Evolutionary conservation across 208 protist species (phyloP).

Genomic region (Novymonas esmeraldas): DNA sequence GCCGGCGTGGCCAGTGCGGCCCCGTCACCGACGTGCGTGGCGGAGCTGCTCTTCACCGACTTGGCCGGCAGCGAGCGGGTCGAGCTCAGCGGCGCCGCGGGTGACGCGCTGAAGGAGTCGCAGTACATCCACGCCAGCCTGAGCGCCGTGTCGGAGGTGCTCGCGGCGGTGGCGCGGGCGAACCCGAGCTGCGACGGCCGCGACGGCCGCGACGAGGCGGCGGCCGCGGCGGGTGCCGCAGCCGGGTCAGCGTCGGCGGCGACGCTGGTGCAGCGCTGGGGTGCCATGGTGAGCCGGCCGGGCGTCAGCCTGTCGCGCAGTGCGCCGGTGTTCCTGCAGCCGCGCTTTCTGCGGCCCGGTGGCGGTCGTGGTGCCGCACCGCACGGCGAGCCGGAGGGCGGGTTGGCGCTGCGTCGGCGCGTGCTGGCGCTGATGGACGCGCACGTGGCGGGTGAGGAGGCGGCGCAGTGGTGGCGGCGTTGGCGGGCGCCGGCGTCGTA

Average conservation of each 20-base stretch:
- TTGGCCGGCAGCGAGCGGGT: slow-evolving; percentile 75
- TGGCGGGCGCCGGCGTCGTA: slow-evolving; percentile 21
- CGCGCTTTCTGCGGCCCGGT: slow-evolving; percentile 14
- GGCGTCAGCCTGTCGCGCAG: slow-evolving; percentile 27
- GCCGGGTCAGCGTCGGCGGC: neutral
- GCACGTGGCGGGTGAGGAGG: slow-evolving; percentile 17
- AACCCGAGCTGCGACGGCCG: slow-evolving; percentile 10
- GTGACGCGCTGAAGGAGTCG: slow-evolving; percentile 42
- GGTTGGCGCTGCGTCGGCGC: slow-evolving; percentile 26
- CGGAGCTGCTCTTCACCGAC: slow-evolving; percentile 61
- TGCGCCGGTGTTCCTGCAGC: slow-evolving; percentile 31
- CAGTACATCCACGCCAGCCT: slow-evolving; percentile 63
- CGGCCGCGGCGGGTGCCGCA: neutral
- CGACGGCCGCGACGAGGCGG: neutral
- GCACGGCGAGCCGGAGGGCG: slow-evolving; percentile 1
- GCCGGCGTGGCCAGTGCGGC: neutral
- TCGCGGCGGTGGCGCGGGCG: slow-evolving; percentile 31
- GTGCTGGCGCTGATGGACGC: slow-evolving; percentile 26
- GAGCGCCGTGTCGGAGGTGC: slow-evolving; percentile 31
- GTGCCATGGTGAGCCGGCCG: slow-evolving; percentile 18
- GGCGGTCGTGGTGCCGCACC: neutral
- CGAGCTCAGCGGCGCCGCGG: slow-evolving; percentile 20
- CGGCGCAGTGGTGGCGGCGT: slow-evolving; percentile 29
- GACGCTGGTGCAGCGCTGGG: slow-evolving; percentile 39
- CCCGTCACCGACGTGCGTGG: slow-evolving; percentile 20